These are phyloP conservation scores for Coniferiporia sulphurascens DNA, from an alignment of 1,284 basidiomycete genomes.

Conservation along the genomic window DNA sequence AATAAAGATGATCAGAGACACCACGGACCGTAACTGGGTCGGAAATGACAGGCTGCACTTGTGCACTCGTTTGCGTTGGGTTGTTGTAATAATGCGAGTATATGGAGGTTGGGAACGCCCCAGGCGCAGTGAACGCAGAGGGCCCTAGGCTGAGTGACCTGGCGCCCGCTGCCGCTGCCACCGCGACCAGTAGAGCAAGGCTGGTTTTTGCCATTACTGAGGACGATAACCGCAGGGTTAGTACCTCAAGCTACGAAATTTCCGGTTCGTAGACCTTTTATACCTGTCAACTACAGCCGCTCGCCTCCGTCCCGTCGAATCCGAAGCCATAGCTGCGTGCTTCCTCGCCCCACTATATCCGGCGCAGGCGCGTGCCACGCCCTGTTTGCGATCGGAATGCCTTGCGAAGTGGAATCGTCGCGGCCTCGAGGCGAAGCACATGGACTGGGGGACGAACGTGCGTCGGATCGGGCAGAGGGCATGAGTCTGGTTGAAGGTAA, in stretches of 20 bases:
- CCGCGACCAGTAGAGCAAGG: background rate
- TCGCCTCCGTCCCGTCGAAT: background rate
- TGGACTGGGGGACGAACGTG: too few relatives aligned
- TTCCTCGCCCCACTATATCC: background rate
- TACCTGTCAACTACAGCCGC: too few relatives aligned
- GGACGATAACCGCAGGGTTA: too few relatives aligned
- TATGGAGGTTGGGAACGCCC: slow-evolving; percentile 58
- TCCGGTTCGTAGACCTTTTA: too few relatives aligned
- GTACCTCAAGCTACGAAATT: too few relatives aligned
- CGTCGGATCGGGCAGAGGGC: too few relatives aligned
- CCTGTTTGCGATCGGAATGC: too few relatives aligned
- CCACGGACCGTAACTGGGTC: slow-evolving; percentile 45
- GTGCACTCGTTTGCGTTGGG: slow-evolving; percentile 61
- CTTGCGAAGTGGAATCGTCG: too few relatives aligned
- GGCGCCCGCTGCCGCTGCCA: background rate
- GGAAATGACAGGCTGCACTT: slow-evolving; percentile 66
- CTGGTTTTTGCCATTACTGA: background rate
- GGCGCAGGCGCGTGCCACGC: too few relatives aligned
- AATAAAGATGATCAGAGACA: background rate
- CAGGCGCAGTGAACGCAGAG: slow-evolving; percentile 52
- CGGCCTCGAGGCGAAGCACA: too few relatives aligned
- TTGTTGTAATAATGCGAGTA: slow-evolving; percentile 65
- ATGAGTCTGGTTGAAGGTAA: too few relatives aligned
- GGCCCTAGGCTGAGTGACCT: slow-evolving; percentile 26
- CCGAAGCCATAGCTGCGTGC: background rate